Evolutionary conservation across 495 filamentous ascomycete genomes (phyloP).

Genomic region (Penicillium paxilli): DNA sequence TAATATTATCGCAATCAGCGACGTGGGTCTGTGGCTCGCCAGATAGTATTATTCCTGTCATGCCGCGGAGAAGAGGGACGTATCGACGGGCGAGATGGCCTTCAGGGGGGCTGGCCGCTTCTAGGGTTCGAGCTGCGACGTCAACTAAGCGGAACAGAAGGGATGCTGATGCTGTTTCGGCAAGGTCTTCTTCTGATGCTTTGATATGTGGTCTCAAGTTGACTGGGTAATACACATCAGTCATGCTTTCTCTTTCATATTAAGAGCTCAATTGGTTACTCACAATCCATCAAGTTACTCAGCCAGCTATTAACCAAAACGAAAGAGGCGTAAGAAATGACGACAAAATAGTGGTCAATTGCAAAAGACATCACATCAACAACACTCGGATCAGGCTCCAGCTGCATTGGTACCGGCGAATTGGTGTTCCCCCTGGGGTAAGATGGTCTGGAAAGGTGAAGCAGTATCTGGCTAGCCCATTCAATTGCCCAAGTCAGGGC

Average conservation of each 20-base stretch:
- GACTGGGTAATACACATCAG: neutral
- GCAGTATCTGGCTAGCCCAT: constrained; percentile 2
- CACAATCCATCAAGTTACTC: constrained; percentile 1
- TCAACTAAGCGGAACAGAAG: constrained; percentile 1
- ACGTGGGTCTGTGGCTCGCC: neutral
- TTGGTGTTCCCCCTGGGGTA: neutral
- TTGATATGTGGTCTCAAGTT: neutral
- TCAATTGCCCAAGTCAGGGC: constrained; percentile 6
- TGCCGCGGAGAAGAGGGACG: neutral
- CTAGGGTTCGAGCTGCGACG: constrained; percentile 2
- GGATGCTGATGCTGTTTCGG: neutral
- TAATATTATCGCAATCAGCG: neutral
- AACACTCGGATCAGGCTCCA: constrained; percentile 1
- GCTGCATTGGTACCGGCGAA: neutral
- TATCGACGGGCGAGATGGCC: constrained; percentile 4
- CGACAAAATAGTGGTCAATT: constrained; percentile 6
- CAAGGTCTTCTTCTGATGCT: neutral
- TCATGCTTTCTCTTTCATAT: neutral
- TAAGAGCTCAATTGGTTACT: neutral
- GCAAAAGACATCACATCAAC: constrained; percentile 2
- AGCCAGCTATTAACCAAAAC: constrained; percentile 5
- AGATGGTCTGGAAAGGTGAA: neutral
- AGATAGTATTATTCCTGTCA: neutral
- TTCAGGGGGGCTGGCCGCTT: constrained; percentile 3
- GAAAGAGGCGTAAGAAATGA: constrained; percentile 2